Conservation (phyloP, 192 early-diverging fungal species). For the Umbelopsis sp. region DNA sequence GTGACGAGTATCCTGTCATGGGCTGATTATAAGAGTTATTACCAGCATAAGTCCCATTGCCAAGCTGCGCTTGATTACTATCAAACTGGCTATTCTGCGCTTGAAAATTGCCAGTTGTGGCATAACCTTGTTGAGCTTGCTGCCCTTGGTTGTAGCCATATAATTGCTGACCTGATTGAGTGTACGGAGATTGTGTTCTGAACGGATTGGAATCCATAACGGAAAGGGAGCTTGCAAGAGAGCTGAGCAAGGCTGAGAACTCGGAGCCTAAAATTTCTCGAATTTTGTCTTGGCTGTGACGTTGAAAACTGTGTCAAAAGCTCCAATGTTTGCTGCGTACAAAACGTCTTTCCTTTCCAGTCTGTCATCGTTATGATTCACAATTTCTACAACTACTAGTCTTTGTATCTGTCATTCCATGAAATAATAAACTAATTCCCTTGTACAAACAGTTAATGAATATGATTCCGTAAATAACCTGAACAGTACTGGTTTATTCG, state of each 20-base stretch:
- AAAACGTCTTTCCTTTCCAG: too few species aligned
- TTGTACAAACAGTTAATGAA: too few species aligned
- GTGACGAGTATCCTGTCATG: neutral
- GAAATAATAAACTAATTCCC: too few species aligned
- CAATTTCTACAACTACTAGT: too few species aligned
- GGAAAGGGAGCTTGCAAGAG: neutral
- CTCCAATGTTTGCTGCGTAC: neutral
- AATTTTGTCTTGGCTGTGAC: conserved; percentile 6
- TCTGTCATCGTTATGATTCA: too few species aligned
- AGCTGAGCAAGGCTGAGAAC: neutral
- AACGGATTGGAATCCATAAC: conserved; percentile 12
- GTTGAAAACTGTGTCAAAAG: neutral
- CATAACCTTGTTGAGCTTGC: neutral
- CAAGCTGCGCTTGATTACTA: neutral
- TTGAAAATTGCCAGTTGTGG: neutral
- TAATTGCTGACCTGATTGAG: neutral
- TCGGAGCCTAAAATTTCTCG: conserved; percentile 2
- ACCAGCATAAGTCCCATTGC: neutral
- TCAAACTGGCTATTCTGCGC: neutral
- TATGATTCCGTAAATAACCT: too few species aligned
- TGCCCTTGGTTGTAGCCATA: neutral
- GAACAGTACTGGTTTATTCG: too few species aligned
- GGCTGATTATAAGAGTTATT: neutral
- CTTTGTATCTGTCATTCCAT: too few species aligned
- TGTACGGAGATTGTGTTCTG: conserved; percentile 3